Evolutionary conservation across 352 stramenopile species (phyloP), one percentile per base, ranked within the genome.

Genomic region (Phytopythium vexans): DNA sequence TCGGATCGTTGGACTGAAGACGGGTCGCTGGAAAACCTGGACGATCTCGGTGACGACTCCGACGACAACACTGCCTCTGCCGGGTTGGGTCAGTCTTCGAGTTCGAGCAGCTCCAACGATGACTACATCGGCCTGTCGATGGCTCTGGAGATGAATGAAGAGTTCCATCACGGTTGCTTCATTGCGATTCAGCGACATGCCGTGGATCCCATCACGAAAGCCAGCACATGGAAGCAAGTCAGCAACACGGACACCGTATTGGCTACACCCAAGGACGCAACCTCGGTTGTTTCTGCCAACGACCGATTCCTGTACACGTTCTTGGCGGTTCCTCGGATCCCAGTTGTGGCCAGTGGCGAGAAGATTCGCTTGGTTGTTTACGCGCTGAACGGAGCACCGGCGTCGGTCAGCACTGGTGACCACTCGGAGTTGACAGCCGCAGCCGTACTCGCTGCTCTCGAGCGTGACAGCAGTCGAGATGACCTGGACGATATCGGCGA

Each of bases 41-140:
- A 86, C 34, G 72, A 78, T 34, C 46, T 82, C 37, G 54, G 38
- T 8, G 38, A 60, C 31, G 49, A 60, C 21, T 49, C 41, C 15
- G 55, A 43, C 3, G 33, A 37, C 27, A 59, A 68, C 45, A 47
- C 63, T 3, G 62, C 48, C 6, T 54, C 48, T 21, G 37, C 45
- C 8, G 33, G 33, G 6, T 11, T 37, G 7, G 37, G 34, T 42
- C 48, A 54, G 8, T 54, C 48, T 5, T 44, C 37, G 9, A 31
- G 48, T n/a, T 9, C 31, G 8, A 52, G 38, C n/a, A 38, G 11
- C 1, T 35, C 36, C 6, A 58, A 58, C 14, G 75, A 88, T 16
- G 82, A 93, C 48, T 88, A 78, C 36, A 79, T 94, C 21, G 82
- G 83, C 16, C 60, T 94, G 38, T 94, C 83, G 10, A 92, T 94